Base-by-base conservation (phyloP, 2,329 filamentous ascomycete species). In the Elsinoe ampelina region DNA sequence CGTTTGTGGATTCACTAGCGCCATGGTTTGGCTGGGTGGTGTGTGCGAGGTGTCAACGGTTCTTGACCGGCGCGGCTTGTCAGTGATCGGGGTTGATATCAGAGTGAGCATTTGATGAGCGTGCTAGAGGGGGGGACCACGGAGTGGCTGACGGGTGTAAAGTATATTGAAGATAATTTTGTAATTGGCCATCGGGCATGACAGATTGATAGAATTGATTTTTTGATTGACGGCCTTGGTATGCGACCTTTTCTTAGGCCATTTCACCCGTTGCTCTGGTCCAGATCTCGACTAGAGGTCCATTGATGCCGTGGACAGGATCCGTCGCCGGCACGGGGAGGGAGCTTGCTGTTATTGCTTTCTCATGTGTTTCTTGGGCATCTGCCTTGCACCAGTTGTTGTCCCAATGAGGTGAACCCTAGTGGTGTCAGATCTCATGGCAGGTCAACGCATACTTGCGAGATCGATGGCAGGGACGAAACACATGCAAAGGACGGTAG, bases 341-440 rank as follows among this genome's bases (percentile, higher is more conserved):
- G 12, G 13, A 6, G 41, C 34, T 32, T 36, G 42, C 54, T 7
- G 32, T 19, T 3, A 13, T 12, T 12, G 54, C 42, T 43, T 56
- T 56, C 41, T 56, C 20, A 22, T 34, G 19, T 8, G 54, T 38
- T 20, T 48, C 41, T 30, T 48, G 11, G 0, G 41, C 54, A 22
- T 39, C 30, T n/a, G 41, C 54, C 13, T 56, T 48, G 30, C 54
- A 56, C 15, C 39, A 56, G 34, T 56, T 56, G 20, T 56, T 56
- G 41, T 48, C 41, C 55, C 55, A 41, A 32, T 57, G 42, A 17
- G 55, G 55, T 19, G 43, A 42, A 32, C 43, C 35, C 55, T 52
- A 34, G 6, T 15, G 13, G 12, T 51, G 20, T 51, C 35, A 57
- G 55, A 20, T 22, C 11, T 1, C 13, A 5, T 45, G 19, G 11